Evolutionary conservation across 768 basidiomycete genomes (phyloP).

Genomic region (Boletus rubropictus): DNA sequence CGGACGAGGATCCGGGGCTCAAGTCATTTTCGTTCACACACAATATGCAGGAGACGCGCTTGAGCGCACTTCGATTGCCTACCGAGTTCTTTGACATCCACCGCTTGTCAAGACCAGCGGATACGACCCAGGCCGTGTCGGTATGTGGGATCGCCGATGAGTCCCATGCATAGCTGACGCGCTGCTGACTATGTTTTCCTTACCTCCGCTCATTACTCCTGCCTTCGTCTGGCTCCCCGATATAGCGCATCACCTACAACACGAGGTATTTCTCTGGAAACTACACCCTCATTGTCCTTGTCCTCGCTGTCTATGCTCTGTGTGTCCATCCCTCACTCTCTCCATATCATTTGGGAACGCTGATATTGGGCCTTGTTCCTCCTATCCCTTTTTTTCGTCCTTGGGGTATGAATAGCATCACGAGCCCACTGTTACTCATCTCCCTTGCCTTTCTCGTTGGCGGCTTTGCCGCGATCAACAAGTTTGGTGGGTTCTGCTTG

Average conservation of each 20-base stretch:
- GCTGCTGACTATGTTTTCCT: neutral
- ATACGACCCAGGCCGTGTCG: constrained; percentile 72
- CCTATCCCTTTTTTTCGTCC: neutral
- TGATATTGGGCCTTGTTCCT: neutral
- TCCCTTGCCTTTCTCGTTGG: constrained; percentile 85
- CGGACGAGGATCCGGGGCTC: neutral
- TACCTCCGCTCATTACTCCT: no score
- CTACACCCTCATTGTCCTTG: constrained; percentile 72
- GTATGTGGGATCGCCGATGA: constrained; percentile 37
- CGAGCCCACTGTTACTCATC: constrained; percentile 75
- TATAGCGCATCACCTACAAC: constrained; percentile 88
- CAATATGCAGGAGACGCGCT: constrained; percentile 59
- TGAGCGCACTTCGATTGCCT: constrained; percentile 68
- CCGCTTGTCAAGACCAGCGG: constrained; percentile 77
- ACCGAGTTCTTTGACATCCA: constrained; percentile 81
- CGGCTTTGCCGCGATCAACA: constrained; percentile 86
- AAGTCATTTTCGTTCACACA: neutral
- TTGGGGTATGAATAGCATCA: constrained; percentile 45
- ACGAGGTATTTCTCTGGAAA: constrained; percentile 90
- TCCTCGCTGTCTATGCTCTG: constrained; percentile 84
- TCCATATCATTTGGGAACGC: neutral
- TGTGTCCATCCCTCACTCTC: constrained; percentile 34
- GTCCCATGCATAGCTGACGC: neutral
- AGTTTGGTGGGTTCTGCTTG: constrained; percentile 56
- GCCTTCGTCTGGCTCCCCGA: no score